A percentile compares a stretch with the other conserved stretches of the same genome.
Conservation (phyloP, 805 yeast genomes). For the Metschnikowia cerradonensis region DNA sequence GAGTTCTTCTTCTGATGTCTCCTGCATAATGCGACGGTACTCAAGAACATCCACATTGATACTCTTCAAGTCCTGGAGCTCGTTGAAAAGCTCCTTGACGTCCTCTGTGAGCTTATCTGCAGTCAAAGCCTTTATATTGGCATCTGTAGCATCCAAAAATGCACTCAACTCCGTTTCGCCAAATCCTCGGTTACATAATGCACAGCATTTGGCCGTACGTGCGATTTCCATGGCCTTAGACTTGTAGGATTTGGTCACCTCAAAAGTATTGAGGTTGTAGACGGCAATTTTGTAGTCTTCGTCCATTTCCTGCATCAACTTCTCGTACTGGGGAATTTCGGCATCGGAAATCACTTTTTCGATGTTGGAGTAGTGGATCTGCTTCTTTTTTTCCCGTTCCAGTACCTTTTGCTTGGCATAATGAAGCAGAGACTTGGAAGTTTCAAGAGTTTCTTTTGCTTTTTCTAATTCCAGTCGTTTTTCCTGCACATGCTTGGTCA, state of each 20-base stretch:
- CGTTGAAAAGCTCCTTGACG: slow-evolving; percentile 28
- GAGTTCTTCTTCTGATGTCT: not conserved
- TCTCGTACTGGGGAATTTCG: slow-evolving; percentile 50
- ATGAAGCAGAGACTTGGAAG: not conserved
- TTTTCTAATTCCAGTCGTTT: not conserved
- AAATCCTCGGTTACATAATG: slow-evolving; percentile 69
- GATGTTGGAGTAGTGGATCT: slow-evolving; percentile 15
- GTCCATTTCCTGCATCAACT: slow-evolving; percentile 52
- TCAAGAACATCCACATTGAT: slow-evolving; percentile 27
- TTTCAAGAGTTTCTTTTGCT: not conserved
- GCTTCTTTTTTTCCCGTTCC: slow-evolving; percentile 4
- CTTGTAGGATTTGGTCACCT: slow-evolving; percentile 68
- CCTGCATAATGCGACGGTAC: slow-evolving; percentile 20
- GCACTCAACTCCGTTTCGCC: slow-evolving; percentile 32
- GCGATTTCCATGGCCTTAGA: slow-evolving; percentile 66
- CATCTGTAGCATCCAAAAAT: slow-evolving; percentile 27
- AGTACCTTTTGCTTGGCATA: not conserved
- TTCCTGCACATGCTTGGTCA: not conserved
- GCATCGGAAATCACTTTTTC: slow-evolving; percentile 25
- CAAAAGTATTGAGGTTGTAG: slow-evolving; percentile 63
- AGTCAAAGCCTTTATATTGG: slow-evolving; percentile 27
- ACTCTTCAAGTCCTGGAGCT: slow-evolving; percentile 27
- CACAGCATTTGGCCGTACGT: slow-evolving; percentile 52
- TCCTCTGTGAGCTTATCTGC: slow-evolving; percentile 27
- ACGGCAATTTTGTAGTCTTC: slow-evolving; percentile 56